phyloP scores from a whole-genome alignment of 345 rosid species.

The Microthlaspi erraticum region DNA sequence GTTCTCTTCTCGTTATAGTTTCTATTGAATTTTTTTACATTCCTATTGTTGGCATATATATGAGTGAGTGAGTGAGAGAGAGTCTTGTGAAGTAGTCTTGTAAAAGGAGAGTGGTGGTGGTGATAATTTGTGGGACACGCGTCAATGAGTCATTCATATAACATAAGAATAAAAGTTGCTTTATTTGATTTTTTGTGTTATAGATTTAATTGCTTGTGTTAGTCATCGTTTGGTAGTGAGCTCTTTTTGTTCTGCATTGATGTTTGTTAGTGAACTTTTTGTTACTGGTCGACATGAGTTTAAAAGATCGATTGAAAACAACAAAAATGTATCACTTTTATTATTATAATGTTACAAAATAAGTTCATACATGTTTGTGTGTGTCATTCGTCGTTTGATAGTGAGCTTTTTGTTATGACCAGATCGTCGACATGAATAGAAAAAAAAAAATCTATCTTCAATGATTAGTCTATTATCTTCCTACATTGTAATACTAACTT shows the following conservation, averaged over 20 bases:
- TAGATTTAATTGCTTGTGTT: conserved; percentile 17
- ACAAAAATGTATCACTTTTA: not conserved
- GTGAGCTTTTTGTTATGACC: conserved; percentile 2
- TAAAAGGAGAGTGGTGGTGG: conserved; percentile 29
- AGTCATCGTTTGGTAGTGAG: conserved; percentile 28
- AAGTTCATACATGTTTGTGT: too few species aligned
- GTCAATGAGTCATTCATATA: conserved; percentile 26
- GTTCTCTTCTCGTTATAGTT: not conserved
- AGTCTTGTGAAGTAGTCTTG: conserved; percentile 5
- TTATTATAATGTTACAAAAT: not conserved
- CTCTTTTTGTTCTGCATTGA: conserved; percentile 8
- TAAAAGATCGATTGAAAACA: not conserved
- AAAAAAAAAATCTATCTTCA: too few species aligned
- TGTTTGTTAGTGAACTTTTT: conserved; percentile 25
- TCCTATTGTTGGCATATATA: conserved; percentile 20
- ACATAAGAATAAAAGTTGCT: conserved; percentile 25
- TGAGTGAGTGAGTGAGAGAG: conserved; percentile 4
- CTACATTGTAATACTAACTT: not conserved
- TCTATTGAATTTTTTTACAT: conserved; percentile 14
- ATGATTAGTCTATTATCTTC: not conserved
- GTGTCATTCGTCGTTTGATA: conserved; percentile 15
- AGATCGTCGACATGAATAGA: not conserved
- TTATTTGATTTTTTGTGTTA: conserved; percentile 10
- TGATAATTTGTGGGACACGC: conserved; percentile 38
- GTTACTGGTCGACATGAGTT: conserved; percentile 26